Base-by-base conservation (phyloP, 2,329 filamentous ascomycete genomes). In the Apiospora saccharicola region DNA sequence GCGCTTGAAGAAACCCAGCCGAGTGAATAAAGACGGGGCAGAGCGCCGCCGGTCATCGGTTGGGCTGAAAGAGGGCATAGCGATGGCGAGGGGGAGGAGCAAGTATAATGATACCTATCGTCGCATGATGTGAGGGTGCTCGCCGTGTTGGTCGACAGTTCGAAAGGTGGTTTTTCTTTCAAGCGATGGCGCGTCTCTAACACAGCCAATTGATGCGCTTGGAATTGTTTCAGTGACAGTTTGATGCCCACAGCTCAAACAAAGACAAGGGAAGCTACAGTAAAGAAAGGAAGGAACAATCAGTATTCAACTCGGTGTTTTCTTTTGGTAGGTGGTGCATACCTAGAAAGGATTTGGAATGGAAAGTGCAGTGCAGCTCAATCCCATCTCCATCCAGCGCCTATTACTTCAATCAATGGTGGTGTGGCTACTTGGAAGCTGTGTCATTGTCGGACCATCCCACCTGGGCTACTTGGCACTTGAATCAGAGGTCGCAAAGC, bases 1-100 rank as follows among this genome's bases (percentile, higher is more conserved):
- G 34, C 57, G 57, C 57, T 41, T 64, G 57, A 64, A 64, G 34
- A 64, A n/a, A 3, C 19, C 57, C 19, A 64, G 57, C 7, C 57
- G 30, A 4, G n/a, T 10, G 57, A 64, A 64, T 19, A 64, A n/a
- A 22, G 57, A 41, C 4, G 57, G 53, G 4, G 57, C 57, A 64
- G 57, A 64, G 57, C 34, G 57, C 10, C 57, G 57, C 14, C 34
- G 1, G 34, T 37, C 30, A 8, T 14, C 57, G 19, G 19, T 5
- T 1, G 19, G 34, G 4, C 34, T 64, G 34, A 4, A 64, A 34
- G 57, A 64, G 57, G 34, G n/a, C 57, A 64, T 64, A 19, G 34
- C 57, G 57, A 64, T 34, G 10, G 22, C 34, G 34, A 41, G 34
- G 57, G 34, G 8, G 37, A 10, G 37, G 37, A 10, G 37, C 46